These are phyloP conservation scores for Diplodia seriata DNA, from an alignment of 2,329 filamentous ascomycete species.

Conservation along the genomic window DNA sequence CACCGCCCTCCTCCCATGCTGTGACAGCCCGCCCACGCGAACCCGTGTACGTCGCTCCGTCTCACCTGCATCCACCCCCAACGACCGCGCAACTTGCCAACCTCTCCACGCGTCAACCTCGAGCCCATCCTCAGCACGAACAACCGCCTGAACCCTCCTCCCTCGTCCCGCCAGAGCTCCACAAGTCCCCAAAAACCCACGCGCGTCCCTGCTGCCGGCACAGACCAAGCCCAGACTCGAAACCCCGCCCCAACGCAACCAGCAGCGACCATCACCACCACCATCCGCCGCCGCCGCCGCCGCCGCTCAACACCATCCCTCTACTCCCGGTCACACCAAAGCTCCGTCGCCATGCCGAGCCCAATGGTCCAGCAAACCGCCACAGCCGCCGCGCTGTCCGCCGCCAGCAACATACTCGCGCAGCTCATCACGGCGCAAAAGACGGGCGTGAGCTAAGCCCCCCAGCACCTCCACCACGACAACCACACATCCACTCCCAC, in stretches of 20 bases:
- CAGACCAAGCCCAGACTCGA: no score
- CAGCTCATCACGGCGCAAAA: slow-evolving; percentile 72
- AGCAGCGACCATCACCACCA: no score
- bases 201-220: no score
- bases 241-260: no score
- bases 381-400: slow-evolving; percentile 70
- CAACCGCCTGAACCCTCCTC: no score
- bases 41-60: background rate
- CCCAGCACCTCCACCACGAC: no score
- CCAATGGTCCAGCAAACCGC: slow-evolving; percentile 46
- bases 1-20: background rate
- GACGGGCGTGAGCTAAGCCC: slow-evolving; percentile 59
- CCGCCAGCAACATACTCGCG: slow-evolving; percentile 74
- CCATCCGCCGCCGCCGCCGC: background rate
- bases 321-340: no score
- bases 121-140: no score
- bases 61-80: background rate
- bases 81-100: background rate
- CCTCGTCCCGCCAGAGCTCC: no score
- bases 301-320: background rate
- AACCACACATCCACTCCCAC: no score
- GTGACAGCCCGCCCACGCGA: background rate
- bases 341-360: slow-evolving; percentile 11
- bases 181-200: no score
- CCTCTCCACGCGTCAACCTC: no score